Evolutionary conservation across 805 yeast species (phyloP).

Genomic region (Myxozyma geophila): DNA sequence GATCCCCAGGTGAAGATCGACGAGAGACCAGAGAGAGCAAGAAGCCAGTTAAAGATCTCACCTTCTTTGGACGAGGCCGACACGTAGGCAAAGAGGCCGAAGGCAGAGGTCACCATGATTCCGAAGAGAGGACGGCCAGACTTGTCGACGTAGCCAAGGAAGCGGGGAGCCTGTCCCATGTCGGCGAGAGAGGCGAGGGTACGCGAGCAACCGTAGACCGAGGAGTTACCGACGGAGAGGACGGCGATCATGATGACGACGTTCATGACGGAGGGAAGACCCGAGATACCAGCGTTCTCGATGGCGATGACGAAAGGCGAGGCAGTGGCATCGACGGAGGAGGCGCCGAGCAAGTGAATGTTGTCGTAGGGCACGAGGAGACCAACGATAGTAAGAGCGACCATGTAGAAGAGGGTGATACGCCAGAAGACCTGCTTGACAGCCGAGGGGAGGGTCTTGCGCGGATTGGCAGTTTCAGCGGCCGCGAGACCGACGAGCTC

Average conservation of each 20-base stretch:
- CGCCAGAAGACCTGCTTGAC: constrained; percentile 86
- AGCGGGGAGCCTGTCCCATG: constrained; percentile 64
- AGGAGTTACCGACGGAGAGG: constrained; percentile 73
- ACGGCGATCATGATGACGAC: constrained; percentile 71
- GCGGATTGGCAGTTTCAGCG: constrained; percentile 74
- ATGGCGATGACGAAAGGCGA: constrained; percentile 80
- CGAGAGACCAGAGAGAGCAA: constrained; percentile 76
- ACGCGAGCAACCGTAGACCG: constrained; percentile 72
- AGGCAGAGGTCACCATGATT: constrained; percentile 50
- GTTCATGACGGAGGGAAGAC: constrained; percentile 71
- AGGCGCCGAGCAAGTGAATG: constrained; percentile 51
- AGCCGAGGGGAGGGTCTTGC: constrained; percentile 69
- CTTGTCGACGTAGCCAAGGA: constrained; percentile 71
- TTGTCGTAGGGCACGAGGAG: constrained; percentile 73
- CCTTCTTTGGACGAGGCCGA: constrained; percentile 60
- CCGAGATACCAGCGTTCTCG: constrained; percentile 65
- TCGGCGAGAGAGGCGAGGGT: constrained; percentile 69
- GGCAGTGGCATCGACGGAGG: constrained; percentile 63
- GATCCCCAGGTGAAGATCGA: constrained; percentile 83
- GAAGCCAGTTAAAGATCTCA: constrained; percentile 69
- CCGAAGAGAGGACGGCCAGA: constrained; percentile 80
- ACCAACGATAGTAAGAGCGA: constrained; percentile 60
- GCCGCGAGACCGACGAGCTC: constrained; percentile 77
- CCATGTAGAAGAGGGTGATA: constrained; percentile 70
- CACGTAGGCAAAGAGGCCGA: constrained; percentile 65